Percentiles rank a stretch among this genome's conserved stretches.
Conservation (phyloP, 2,329 filamentous ascomycete species). For the Cladosporium cucumerinum region DNA sequence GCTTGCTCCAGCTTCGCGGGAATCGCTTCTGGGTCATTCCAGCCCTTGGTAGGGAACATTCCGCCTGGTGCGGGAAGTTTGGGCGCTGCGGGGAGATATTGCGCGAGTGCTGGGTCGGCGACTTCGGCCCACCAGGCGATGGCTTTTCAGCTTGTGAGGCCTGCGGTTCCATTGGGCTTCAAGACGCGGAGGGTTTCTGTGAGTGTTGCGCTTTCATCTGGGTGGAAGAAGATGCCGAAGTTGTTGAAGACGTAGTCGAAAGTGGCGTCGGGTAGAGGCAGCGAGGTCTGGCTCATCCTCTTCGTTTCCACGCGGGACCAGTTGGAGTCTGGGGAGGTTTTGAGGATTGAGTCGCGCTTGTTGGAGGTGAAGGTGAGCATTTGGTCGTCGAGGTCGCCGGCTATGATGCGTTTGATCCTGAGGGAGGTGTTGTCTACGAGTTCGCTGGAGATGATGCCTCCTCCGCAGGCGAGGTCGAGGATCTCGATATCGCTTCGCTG, state of each 20-base stretch:
- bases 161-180: constrained; percentile 35
- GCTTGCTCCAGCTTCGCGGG: constrained; percentile 17
- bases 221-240: constrained; percentile 22
- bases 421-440: constrained; percentile 1
- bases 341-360: neutral
- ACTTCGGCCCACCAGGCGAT: constrained; percentile 21
- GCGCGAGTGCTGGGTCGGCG: constrained; percentile 17
- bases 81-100: constrained; percentile 20
- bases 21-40: constrained; percentile 17
- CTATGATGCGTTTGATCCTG: constrained; percentile 15
- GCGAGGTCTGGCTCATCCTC: constrained; percentile 17
- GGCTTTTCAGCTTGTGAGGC: constrained; percentile 36
- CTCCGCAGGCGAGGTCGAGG: constrained; percentile 21
- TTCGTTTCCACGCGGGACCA: constrained; percentile 16
- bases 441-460: constrained; percentile 18
- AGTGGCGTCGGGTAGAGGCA: constrained; percentile 7
- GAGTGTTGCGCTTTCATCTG: constrained; percentile 14
- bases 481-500: neutral
- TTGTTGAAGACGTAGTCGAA: constrained; percentile 22
- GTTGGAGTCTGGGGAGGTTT: neutral
- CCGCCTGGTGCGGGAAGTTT: constrained; percentile 9
- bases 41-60: constrained; percentile 19
- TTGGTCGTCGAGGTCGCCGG: constrained; percentile 19
- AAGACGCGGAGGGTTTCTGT: constrained; percentile 32
- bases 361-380: constrained; percentile 11